A percentile compares a stretch with the other conserved stretches of the same genome.
Conservation (phyloP, 352 stramenopile species). For the Globisporangium abappressorium region DNA sequence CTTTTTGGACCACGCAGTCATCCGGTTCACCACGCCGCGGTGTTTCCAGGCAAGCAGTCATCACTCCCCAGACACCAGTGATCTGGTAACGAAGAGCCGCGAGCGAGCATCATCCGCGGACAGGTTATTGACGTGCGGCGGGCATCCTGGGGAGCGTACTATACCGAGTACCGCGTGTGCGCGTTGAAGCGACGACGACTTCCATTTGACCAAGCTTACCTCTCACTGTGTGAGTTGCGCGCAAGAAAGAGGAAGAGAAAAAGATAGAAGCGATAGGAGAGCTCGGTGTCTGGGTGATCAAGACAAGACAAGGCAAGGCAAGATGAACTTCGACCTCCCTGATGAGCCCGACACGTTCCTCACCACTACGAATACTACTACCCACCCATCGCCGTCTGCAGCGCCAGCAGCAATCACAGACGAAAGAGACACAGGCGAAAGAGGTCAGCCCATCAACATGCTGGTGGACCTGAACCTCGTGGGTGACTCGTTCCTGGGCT, state of each 20-base stretch:
- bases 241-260: not conserved
- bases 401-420: not conserved
- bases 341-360: not conserved
- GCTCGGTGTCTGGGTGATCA: not conserved
- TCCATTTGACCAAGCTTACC: no score
- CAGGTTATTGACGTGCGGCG: not conserved
- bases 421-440: not conserved
- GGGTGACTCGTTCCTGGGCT: not conserved
- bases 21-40: not conserved
- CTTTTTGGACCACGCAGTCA: conserved; percentile 2
- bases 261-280: not conserved
- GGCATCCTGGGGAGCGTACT: not conserved
- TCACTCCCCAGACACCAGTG: no score
- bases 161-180: not conserved
- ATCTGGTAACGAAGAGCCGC: no score
- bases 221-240: not conserved
- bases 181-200: not conserved
- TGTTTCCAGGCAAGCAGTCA: not conserved
- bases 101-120: not conserved
- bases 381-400: not conserved
- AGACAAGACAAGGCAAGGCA: not conserved
- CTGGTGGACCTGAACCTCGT: conserved; percentile 12
- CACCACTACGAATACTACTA: not conserved
- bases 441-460: conserved; percentile 1
- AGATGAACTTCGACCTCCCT: conserved; percentile 1